Evolutionary conservation across 257 asterid species (phyloP).

Genomic region (Eustoma russellianum): DNA sequence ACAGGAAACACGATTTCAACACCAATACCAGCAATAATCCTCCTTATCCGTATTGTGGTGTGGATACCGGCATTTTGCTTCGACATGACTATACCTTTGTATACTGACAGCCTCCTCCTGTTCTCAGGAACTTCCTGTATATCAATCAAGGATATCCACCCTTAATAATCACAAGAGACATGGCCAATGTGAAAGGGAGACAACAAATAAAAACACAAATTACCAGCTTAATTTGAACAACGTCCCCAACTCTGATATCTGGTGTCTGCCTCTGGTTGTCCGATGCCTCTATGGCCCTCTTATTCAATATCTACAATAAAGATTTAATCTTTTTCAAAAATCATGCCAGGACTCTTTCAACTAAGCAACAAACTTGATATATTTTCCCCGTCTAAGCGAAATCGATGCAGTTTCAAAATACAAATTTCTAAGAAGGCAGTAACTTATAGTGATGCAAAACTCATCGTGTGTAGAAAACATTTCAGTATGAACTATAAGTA

Average conservation of each 20-base stretch:
- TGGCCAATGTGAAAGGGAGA: neutral
- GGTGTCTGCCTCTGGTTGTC: constrained; percentile 63
- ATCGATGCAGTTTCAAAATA: neutral
- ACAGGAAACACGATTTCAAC: constrained; percentile 94
- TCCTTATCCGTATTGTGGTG: constrained; percentile 81
- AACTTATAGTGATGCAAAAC: neutral
- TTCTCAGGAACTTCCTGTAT: constrained; percentile 82
- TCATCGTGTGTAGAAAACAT: neutral
- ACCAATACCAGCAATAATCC: constrained; percentile 88
- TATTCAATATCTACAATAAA: constrained; percentile 62
- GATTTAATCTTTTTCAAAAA: neutral
- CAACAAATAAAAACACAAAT: neutral
- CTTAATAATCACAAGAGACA: constrained; percentile 7
- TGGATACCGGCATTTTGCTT: constrained; percentile 96
- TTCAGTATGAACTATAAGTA: constrained; percentile 18
- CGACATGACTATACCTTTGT: constrained; percentile 82
- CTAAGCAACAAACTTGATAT: neutral
- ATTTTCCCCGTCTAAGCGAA: neutral
- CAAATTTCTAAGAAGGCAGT: neutral
- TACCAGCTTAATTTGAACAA: constrained; percentile 89
- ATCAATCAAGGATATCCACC: constrained; percentile 6
- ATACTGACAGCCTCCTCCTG: constrained; percentile 59
- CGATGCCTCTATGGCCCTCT: constrained; percentile 71
- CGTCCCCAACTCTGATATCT: constrained; percentile 75
- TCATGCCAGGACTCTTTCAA: neutral